Percentiles rank a stretch among this genome's conserved stretches.
These are phyloP conservation scores for Boletus nobilissimus DNA, from an alignment of 1,284 basidiomycete species.

Conservation along the genomic window DNA sequence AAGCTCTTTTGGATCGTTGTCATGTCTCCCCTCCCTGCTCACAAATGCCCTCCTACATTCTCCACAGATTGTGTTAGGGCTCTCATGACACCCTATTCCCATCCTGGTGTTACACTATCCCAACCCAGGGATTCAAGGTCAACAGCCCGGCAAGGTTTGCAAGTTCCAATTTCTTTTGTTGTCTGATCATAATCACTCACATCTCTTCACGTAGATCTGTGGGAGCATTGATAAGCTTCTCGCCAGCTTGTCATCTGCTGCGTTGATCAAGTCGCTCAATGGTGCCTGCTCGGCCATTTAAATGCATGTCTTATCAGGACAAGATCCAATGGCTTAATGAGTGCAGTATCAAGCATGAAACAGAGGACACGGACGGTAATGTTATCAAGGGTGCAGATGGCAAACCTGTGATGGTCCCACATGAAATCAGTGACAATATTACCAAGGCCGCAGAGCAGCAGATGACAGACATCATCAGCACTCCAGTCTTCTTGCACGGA, in stretches of 20 bases:
- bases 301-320: conserved; percentile 91
- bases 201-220: conserved; percentile 72
- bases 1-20: too few species aligned
- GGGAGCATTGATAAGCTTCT: conserved; percentile 85
- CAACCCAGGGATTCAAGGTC: too few species aligned
- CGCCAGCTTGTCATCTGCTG: conserved; percentile 75
- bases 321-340: conserved; percentile 97
- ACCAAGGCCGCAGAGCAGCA: conserved; percentile 97
- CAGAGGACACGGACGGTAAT: conserved; percentile 77
- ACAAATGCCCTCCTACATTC: too few species aligned
- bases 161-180: conserved; percentile 42
- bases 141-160: conserved; percentile 48
- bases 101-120: too few species aligned
- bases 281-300: conserved; percentile 89
- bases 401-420: conserved; percentile 76
- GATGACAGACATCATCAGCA: conserved; percentile 98
- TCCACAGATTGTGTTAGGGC: too few species aligned
- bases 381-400: conserved; percentile 68
- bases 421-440: conserved; percentile 96
- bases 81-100: too few species aligned
- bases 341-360: too few species aligned
- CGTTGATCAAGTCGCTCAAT: conserved; percentile 91
- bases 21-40: too few species aligned
- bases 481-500: conserved; percentile 91
- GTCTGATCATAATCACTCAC: conserved; percentile 11